Percentiles rank a stretch among this genome's conserved stretches.
phyloP scores from a whole-genome alignment of 2,329 filamentous ascomycete species.

The Ophiocordyceps polyrhachis-furcata region DNA sequence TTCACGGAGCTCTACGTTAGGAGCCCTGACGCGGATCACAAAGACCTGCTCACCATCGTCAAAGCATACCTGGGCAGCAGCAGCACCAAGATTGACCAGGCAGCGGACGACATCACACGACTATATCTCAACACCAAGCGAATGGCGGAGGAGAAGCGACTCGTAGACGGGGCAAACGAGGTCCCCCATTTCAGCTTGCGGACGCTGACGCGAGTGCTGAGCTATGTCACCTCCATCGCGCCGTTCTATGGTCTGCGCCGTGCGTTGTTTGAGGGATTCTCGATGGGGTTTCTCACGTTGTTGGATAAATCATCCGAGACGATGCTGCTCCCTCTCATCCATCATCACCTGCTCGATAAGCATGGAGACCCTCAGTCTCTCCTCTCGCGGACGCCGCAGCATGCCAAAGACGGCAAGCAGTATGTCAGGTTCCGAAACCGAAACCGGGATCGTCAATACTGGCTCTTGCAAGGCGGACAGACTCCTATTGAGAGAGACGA shows the following conservation, averaged over 20 bases:
- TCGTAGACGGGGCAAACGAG: constrained; percentile 85
- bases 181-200: constrained; percentile 93
- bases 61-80: constrained; percentile 66
- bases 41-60: constrained; percentile 76
- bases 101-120: constrained; percentile 62
- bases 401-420: constrained; percentile 53
- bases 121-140: constrained; percentile 79
- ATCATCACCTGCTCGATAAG: constrained; percentile 58
- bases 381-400: constrained; percentile 58
- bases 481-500: constrained; percentile 54
- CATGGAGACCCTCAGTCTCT: constrained; percentile 50
- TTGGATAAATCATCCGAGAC: constrained; percentile 67
- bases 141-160: constrained; percentile 58
- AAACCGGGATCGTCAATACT: constrained; percentile 56
- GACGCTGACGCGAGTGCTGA: constrained; percentile 76
- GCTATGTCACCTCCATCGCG: constrained; percentile 72
- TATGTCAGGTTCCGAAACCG: constrained; percentile 65
- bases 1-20: constrained; percentile 95
- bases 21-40: constrained; percentile 70
- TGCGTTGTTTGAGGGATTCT: constrained; percentile 85
- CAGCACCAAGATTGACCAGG: constrained; percentile 51
- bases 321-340: constrained; percentile 60
- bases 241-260: constrained; percentile 70
- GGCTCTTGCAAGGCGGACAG: constrained; percentile 59
- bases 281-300: constrained; percentile 92